A percentile compares a stretch with the other conserved stretches of the same genome.
Conservation (phyloP, 2,329 filamentous ascomycete genomes). For the Fusarium odoratissimum region DNA sequence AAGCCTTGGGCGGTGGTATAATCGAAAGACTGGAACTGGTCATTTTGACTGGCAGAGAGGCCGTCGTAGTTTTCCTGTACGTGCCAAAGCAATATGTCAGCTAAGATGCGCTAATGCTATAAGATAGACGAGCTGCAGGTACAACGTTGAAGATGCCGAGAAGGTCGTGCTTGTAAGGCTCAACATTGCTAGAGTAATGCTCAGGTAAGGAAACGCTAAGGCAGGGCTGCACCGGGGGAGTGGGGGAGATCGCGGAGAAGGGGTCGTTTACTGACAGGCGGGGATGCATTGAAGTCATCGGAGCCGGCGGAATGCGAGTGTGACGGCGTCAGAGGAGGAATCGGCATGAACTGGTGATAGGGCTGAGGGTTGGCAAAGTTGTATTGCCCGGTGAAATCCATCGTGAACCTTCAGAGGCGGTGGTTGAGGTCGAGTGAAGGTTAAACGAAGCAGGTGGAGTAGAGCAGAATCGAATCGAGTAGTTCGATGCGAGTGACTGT, state of each 20-base stretch:
- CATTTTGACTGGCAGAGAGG: constrained; percentile 55
- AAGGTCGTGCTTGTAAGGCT: constrained; percentile 19
- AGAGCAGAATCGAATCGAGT: constrained; percentile 27
- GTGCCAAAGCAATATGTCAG: constrained; percentile 21
- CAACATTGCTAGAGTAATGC: constrained; percentile 49
- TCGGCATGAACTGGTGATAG: constrained; percentile 66
- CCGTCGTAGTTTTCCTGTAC: constrained; percentile 62
- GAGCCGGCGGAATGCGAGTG: constrained; percentile 66
- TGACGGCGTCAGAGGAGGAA: constrained; percentile 66
- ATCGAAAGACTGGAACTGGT: constrained; percentile 63
- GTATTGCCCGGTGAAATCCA: constrained; percentile 65
- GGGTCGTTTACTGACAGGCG: constrained; percentile 60
- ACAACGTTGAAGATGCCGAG: constrained; percentile 16
- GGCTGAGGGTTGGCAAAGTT: constrained; percentile 61
- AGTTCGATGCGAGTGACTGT: constrained; percentile 4
- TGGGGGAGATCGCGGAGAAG: constrained; percentile 44
- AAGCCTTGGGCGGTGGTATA: constrained; percentile 50
- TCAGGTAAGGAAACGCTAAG: constrained; percentile 50
- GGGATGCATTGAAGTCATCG: constrained; percentile 67
- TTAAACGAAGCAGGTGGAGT: constrained; percentile 15
- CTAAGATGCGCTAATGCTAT: constrained; percentile 16
- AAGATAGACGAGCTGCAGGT: constrained; percentile 31
- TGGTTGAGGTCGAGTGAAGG: constrained; percentile 1
- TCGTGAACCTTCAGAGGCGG: constrained; percentile 43
- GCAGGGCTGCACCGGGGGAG: constrained; percentile 43